Base-by-base conservation (phyloP, 441 rosid genomes). In the Lagerstroemia fauriei region DNA sequence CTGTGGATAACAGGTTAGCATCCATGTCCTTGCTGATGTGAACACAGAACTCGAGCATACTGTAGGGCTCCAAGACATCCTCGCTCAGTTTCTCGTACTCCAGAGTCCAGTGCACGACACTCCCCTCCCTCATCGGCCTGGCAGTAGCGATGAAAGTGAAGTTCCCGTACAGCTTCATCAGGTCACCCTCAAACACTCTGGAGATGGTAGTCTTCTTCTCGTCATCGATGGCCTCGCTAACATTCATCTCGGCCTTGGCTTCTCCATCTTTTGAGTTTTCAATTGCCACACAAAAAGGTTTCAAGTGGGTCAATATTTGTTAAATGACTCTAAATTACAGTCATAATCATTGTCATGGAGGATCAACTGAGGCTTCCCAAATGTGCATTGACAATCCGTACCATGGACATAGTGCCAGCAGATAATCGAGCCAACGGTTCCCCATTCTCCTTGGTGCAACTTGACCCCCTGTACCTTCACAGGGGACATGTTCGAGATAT, bases 381-480 rank as follows among this genome's bases (percentile, higher is more conserved):
- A n/a, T n/a, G n/a, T n/a, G n/a, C n/a, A n/a, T n/a, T n/a, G n/a
- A n/a, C n/a, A n/a, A 1, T 7, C 9, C 71, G 78, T 83, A 91
- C 93, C 90, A 51, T 82, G 88, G 12, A 69, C 74, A 46, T 87
- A 91, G 69, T 61, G 83, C 90, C 90, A 88, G 73, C 3, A 27
- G 80, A 87, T 20, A 16, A 87, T 65, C 38, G 86, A 31, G 34
- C 89, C 90, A 16, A 16, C 41, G 11, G 34, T 81, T 6, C 91
- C 90, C 85, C 86, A 91, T 9, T 89, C 83, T 13, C 92, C 91
- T n/a, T 84, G 82, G 53, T 83, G 89, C 9, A 89, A 48, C 5
- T 87, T 82, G 69, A 66, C 48, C 8, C 81, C 70, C 10, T 76
- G 83, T 17, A 89, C 10, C 41, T 84, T 83, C 0, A 32, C 68